Percentiles rank a stretch among this genome's conserved stretches.
Conservation (phyloP, 2,329 filamentous ascomycete species). For the Colletotrichum caudatum region DNA sequence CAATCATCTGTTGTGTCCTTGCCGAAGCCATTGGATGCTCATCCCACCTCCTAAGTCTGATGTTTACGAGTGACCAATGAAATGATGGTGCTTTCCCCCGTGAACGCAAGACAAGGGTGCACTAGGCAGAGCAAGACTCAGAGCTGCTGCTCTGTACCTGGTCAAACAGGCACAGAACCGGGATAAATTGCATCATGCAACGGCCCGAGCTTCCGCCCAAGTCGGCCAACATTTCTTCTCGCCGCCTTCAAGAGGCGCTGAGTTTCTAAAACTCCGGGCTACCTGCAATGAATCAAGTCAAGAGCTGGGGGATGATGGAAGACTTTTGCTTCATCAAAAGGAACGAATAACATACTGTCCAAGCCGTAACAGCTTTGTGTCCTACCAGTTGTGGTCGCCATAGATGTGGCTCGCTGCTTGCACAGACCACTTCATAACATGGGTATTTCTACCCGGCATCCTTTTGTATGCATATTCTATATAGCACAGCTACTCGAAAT, state of each 20-base stretch:
- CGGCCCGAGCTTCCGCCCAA: not conserved
- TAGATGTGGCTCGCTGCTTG: too few relatives aligned
- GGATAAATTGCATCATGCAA: not conserved
- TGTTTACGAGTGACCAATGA: not conserved
- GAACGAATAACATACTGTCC: too few relatives aligned
- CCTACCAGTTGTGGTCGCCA: too few relatives aligned
- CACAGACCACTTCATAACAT: too few relatives aligned
- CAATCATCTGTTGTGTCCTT: not conserved
- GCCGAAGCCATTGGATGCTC: not conserved
- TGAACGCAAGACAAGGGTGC: not conserved
- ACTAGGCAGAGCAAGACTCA: not conserved
- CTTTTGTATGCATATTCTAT: too few relatives aligned
- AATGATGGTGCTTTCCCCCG: not conserved
- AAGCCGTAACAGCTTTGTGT: too few relatives aligned
- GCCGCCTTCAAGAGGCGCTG: not conserved
- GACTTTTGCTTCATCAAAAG: too few relatives aligned
- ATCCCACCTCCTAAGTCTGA: not conserved
- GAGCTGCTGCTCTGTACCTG: not conserved
- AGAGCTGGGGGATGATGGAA: not conserved
- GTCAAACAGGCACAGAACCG: not conserved
- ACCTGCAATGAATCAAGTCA: not conserved
- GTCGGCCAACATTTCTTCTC: not conserved
- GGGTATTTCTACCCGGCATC: too few relatives aligned
- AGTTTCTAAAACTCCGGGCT: accelerated
- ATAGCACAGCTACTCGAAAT: too few relatives aligned